Percentiles rank a stretch among this genome's conserved stretches.
These are phyloP conservation scores for Amanita fuliginea DNA, from an alignment of 768 basidiomycete genomes.

Conservation along the genomic window DNA sequence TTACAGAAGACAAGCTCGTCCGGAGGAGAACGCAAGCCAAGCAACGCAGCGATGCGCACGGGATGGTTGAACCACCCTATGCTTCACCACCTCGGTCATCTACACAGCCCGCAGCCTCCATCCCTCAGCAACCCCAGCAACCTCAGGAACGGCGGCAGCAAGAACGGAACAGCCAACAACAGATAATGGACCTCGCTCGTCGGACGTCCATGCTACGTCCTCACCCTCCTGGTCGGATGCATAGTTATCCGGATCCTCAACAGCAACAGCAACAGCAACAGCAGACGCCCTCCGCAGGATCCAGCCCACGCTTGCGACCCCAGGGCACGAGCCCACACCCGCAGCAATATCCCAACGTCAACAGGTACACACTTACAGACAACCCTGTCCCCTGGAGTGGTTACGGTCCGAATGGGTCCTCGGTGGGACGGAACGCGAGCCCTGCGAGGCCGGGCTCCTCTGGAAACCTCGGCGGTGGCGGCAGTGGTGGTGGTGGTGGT, in stretches of 20 bases:
- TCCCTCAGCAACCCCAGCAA: too few species aligned
- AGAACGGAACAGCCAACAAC: slow-evolving; percentile 1
- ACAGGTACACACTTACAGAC: slow-evolving; percentile 40
- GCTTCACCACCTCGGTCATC: too few species aligned
- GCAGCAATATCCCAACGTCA: slow-evolving; percentile 23
- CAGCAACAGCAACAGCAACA: background rate
- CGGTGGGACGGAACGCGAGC: slow-evolving; percentile 6
- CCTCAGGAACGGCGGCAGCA: background rate
- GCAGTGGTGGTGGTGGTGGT: too few species aligned
- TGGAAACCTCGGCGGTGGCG: background rate
- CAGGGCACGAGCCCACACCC: slow-evolving; percentile 10
- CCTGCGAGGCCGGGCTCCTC: slow-evolving; percentile 9
- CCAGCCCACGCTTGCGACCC: background rate
- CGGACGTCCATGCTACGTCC: slow-evolving; percentile 8
- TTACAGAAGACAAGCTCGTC: slow-evolving; percentile 73
- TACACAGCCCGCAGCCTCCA: too few species aligned
- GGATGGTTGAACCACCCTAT: too few species aligned
- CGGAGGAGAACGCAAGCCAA: slow-evolving; percentile 69
- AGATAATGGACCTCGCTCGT: slow-evolving; percentile 5
- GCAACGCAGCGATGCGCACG: slow-evolving; percentile 34
- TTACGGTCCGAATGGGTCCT: background rate
- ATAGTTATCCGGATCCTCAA: background rate
- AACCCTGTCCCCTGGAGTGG: slow-evolving; percentile 13
- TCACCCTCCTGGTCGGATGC: background rate
- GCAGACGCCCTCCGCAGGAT: background rate